Evolutionary conservation across 139 green algal species (phyloP).

Genomic region (Diplosphaera chodatii): DNA sequence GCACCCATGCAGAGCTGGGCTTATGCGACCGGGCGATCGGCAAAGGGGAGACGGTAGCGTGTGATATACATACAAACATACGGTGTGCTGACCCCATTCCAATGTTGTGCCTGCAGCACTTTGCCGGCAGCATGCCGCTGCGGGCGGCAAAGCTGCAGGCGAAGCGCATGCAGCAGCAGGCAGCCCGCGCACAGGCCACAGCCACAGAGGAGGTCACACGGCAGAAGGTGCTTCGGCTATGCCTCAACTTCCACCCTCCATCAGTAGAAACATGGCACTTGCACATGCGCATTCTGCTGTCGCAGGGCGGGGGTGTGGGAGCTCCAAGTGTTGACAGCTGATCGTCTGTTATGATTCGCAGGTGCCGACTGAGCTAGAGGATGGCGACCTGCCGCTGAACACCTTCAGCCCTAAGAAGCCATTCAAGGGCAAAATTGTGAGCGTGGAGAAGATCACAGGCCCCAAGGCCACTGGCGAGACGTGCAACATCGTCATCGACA

Average conservation of each 20-base stretch:
- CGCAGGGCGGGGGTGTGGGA: too few relatives aligned
- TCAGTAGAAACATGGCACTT: too few relatives aligned
- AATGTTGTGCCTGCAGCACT: background rate
- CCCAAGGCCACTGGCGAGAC: conserved; percentile 89
- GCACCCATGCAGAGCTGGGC: too few relatives aligned
- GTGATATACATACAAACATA: too few relatives aligned
- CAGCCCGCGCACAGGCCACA: background rate
- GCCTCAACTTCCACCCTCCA: too few relatives aligned
- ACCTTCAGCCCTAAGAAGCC: conserved; percentile 86
- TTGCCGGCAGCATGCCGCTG: background rate
- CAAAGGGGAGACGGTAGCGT: too few relatives aligned
- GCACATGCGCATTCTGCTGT: too few relatives aligned
- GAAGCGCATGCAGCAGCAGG: background rate
- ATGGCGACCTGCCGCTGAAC: conserved; percentile 85
- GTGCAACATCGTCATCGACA: conserved; percentile 96
- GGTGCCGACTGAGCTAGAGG: conserved; percentile 62
- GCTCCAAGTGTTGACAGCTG: too few relatives aligned
- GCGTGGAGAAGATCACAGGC: conserved; percentile 91
- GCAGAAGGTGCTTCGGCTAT: conserved; percentile 6
- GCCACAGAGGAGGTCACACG: background rate
- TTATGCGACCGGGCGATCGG: too few relatives aligned
- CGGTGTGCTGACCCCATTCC: too few relatives aligned
- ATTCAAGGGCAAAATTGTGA: conserved; percentile 80
- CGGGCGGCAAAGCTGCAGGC: background rate
- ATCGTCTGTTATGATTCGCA: too few relatives aligned